These are phyloP conservation scores for Mortierella sp. DNA, from an alignment of 371 early-diverging fungal species.

Conservation along the genomic window DNA sequence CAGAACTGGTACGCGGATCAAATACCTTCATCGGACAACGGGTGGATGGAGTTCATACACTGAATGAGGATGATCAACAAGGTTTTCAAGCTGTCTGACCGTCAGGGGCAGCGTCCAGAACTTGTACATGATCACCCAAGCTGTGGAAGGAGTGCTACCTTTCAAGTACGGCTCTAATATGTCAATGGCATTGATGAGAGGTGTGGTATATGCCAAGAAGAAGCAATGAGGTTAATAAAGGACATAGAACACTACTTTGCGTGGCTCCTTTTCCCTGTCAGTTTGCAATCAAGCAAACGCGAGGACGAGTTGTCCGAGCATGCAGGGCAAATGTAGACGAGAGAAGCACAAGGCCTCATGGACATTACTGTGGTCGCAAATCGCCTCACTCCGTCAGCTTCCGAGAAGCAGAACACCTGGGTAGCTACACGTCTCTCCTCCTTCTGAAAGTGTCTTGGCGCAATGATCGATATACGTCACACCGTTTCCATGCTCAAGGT, in stretches of 20 bases:
- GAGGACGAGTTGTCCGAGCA: not conserved
- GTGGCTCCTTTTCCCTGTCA: not conserved
- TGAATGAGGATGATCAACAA: conserved; percentile 83
- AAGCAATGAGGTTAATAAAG: conserved; percentile 29
- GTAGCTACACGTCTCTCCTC: not conserved
- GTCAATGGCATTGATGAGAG: not conserved
- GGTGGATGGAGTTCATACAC: conserved; percentile 61
- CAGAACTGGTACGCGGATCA: no score
- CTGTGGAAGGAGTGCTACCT: conserved; percentile 84
- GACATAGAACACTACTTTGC: conserved; percentile 7
- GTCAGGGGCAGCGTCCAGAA: conserved; percentile 86
- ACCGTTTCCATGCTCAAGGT: not conserved
- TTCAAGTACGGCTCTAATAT: conserved; percentile 83
- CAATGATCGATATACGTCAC: no score
- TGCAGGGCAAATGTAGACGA: conserved; percentile 2
- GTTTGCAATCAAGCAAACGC: conserved; percentile 3
- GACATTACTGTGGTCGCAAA: conserved; percentile 46
- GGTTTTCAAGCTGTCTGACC: conserved; percentile 78
- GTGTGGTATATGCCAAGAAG: not conserved
- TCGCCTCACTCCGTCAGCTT: no score
- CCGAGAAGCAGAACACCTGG: no score
- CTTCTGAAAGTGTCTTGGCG: not conserved
- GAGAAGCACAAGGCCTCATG: conserved; percentile 14
- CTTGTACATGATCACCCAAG: conserved; percentile 88
- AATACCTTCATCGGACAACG: no score